A percentile compares a stretch with the other conserved stretches of the same genome.
Conservation (phyloP, 441 rosid species). For the Jatropha podagrica region DNA sequence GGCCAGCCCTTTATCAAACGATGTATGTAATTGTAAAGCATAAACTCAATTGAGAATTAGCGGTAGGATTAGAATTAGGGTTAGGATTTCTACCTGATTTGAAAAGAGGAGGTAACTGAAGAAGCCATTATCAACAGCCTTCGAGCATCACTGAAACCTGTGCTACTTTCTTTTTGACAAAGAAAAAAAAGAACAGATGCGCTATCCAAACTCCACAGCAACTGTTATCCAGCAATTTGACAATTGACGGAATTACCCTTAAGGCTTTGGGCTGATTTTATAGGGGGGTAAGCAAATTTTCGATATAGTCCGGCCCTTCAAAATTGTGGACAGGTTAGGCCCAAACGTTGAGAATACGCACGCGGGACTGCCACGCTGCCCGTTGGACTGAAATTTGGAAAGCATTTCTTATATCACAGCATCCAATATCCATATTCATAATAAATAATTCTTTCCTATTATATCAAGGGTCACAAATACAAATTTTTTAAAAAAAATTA, state of each 20-base stretch:
- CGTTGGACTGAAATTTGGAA: no score
- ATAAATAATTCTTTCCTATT: no score
- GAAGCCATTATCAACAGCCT: constrained; percentile 53
- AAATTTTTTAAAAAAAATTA: no score
- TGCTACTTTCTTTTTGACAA: constrained; percentile 1
- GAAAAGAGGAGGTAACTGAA: constrained; percentile 55
- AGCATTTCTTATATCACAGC: no score
- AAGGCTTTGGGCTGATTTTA: neutral
- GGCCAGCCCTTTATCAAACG: neutral
- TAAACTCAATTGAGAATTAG: neutral
- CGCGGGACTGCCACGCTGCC: no score
- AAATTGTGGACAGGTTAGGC: no score
- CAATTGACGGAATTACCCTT: constrained; percentile 7
- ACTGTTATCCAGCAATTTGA: neutral
- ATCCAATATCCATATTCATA: no score
- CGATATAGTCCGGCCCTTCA: no score
- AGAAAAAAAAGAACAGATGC: constrained; percentile 1
- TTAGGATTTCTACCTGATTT: constrained; percentile 46
- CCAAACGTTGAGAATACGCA: no score
- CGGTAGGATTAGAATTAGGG: neutral
- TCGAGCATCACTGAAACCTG: constrained; percentile 27
- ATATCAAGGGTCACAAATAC: no score
- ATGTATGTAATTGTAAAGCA: neutral
- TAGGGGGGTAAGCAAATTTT: neutral
- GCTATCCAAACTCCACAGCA: neutral